Conservation (phyloP, 495 filamentous ascomycete species). For the Umbilicaria muhlenbergii region DNA sequence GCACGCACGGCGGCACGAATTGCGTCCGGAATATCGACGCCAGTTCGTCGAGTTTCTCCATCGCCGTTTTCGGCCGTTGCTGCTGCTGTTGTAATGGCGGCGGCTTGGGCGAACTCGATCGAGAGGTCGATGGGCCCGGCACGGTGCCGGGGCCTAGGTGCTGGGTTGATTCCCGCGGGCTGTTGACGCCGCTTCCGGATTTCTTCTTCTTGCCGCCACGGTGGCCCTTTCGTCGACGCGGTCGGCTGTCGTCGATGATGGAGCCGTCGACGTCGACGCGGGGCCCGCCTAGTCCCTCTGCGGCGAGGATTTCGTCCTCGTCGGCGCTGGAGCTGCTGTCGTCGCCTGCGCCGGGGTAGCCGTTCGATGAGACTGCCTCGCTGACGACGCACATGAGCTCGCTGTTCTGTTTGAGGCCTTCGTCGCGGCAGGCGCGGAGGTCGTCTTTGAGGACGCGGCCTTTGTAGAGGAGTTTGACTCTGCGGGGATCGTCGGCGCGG, state of each 20-base stretch:
- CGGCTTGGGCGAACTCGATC: conserved; percentile 9
- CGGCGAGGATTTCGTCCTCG: conserved; percentile 30
- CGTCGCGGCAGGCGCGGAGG: conserved; percentile 45
- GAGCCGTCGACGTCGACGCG: conserved; percentile 14
- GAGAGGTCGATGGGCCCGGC: conserved; percentile 1
- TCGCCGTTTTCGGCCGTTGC: conserved; percentile 24
- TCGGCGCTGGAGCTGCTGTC: conserved; percentile 33
- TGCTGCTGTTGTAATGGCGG: conserved; percentile 13
- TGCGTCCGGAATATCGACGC: conserved; percentile 46
- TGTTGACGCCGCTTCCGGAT: conserved; percentile 12
- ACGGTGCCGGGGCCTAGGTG: conserved; percentile 7
- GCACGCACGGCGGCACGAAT: conserved; percentile 48
- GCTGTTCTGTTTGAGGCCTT: conserved; percentile 65
- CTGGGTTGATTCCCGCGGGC: conserved; percentile 2
- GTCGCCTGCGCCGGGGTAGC: conserved; percentile 29
- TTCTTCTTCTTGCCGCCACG: conserved; percentile 19
- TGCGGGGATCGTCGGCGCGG: conserved; percentile 39
- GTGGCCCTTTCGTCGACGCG: conserved; percentile 10
- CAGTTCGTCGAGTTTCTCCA: conserved; percentile 57
- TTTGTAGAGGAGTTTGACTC: conserved; percentile 68
- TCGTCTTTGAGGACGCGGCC: conserved; percentile 60
- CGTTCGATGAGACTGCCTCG: conserved; percentile 17
- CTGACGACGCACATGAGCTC: conserved; percentile 50
- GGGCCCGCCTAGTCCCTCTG: conserved; percentile 18
- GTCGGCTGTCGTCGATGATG: conserved; percentile 3